Conservation (phyloP, 2,329 filamentous ascomycete genomes). For the Macrophomina pseudophaseolina region DNA sequence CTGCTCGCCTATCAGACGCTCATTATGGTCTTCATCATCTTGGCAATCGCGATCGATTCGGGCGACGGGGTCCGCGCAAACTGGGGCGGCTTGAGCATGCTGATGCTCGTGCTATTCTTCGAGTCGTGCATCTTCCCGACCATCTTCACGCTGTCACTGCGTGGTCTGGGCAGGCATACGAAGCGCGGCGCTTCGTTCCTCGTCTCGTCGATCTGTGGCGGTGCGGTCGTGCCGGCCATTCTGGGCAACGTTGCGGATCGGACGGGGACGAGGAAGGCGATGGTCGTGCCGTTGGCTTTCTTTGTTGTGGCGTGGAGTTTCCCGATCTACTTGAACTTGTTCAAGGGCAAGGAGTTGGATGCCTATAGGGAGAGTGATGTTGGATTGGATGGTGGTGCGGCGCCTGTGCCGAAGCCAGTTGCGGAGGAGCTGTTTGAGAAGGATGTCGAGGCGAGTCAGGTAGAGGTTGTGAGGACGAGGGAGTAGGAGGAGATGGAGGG, state of each 20-base stretch:
- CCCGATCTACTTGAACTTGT: slow-evolving; percentile 44
- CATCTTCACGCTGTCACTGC: slow-evolving; percentile 45
- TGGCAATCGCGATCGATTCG: slow-evolving; percentile 40
- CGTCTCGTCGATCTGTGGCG: slow-evolving; percentile 44
- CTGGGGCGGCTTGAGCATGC: slow-evolving; percentile 44
- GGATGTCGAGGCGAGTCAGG: slow-evolving; percentile 19
- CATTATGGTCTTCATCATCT: slow-evolving; percentile 44
- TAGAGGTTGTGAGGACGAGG: slow-evolving; percentile 15
- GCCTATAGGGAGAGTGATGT: slow-evolving; percentile 42
- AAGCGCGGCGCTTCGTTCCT: slow-evolving; percentile 47
- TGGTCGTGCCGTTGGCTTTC: slow-evolving; percentile 44
- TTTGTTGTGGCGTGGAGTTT: slow-evolving; percentile 43
- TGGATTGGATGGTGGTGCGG: slow-evolving; percentile 31
- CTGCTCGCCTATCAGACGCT: slow-evolving; percentile 43
- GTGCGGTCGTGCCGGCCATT: slow-evolving; percentile 43
- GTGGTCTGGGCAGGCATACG: slow-evolving; percentile 45
- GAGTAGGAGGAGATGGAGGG: neutral
- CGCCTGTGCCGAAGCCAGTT: slow-evolving; percentile 4
- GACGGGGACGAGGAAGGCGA: slow-evolving; percentile 40
- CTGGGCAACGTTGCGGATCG: slow-evolving; percentile 43
- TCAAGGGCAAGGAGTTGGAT: slow-evolving; percentile 42
- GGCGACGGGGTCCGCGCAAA: slow-evolving; percentile 37
- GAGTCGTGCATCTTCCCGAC: slow-evolving; percentile 47
- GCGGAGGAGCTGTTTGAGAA: slow-evolving; percentile 5
- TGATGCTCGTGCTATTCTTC: slow-evolving; percentile 47